These are phyloP conservation scores for Penstemon barbatus DNA, from an alignment of 257 asterid genomes.

Conservation along the genomic window DNA sequence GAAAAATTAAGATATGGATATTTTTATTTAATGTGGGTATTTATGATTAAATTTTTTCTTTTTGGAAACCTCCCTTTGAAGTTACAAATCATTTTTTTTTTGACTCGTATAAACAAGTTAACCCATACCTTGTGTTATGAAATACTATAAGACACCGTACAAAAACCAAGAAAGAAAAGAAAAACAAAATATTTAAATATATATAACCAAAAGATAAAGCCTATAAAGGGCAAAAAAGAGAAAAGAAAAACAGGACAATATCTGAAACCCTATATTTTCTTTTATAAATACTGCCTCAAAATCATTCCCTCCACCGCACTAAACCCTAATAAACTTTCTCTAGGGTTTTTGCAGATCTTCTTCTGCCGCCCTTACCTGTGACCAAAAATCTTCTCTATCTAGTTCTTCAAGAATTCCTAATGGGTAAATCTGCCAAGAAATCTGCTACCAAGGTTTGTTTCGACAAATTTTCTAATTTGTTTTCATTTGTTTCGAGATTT, in stretches of 20 bases:
- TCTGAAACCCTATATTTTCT: not conserved
- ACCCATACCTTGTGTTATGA: too few relatives aligned
- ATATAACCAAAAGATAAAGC: not conserved
- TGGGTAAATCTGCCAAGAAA: conserved; percentile 41
- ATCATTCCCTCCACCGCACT: not conserved
- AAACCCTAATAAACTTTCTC: conserved; percentile 22
- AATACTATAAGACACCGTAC: not conserved
- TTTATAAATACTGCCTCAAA: not conserved
- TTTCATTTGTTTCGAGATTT: not conserved
- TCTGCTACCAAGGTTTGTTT: conserved; percentile 35
- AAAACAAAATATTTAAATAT: not conserved
- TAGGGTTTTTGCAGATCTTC: conserved; percentile 28
- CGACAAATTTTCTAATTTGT: not conserved
- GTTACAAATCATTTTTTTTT: too few relatives aligned
- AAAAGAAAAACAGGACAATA: not conserved
- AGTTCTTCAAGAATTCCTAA: not conserved
- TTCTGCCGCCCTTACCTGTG: not conserved
- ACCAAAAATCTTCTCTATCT: not conserved
- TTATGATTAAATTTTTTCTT: too few relatives aligned
- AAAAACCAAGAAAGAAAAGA: not conserved
- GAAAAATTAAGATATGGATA: too few relatives aligned
- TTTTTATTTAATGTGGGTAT: too few relatives aligned
- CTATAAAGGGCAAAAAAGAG: not conserved
- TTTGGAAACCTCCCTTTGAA: too few relatives aligned
- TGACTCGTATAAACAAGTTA: too few relatives aligned